phyloP scores from a whole-genome alignment of 257 asterid species.

The Gentiana macrophylla region DNA sequence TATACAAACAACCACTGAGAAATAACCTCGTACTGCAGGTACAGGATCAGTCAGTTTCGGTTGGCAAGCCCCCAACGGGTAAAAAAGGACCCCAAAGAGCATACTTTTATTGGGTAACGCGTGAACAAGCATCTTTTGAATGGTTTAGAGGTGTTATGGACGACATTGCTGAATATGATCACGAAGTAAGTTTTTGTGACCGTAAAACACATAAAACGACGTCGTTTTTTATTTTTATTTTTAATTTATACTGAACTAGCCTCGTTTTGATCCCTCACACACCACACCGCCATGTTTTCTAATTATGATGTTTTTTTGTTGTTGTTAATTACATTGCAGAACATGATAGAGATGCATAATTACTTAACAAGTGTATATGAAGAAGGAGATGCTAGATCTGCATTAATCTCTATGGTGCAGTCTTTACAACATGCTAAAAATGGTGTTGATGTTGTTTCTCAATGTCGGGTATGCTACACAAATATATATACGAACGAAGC shows the following conservation, averaged over 20 bases:
- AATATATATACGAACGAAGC: too few species aligned
- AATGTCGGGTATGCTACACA: conserved; percentile 11
- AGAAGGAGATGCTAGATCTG: conserved; percentile 97
- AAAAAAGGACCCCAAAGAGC: conserved; percentile 58
- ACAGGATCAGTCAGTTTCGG: conserved; percentile 5
- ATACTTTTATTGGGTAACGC: conserved; percentile 86
- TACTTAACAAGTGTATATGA: conserved; percentile 84
- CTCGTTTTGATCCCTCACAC: too few species aligned
- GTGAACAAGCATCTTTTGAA: conserved; percentile 93
- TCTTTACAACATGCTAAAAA: conserved; percentile 88
- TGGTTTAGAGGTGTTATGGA: conserved; percentile 99
- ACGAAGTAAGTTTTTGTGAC: conserved; percentile 29
- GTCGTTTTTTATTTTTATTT: too few species aligned
- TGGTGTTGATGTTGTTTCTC: conserved; percentile 81
- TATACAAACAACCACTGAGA: not conserved
- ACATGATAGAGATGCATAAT: conserved; percentile 81
- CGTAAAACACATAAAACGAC: not conserved
- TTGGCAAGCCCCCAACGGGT: conserved; percentile 1
- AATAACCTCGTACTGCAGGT: conserved; percentile 17
- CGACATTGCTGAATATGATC: conserved; percentile 79
- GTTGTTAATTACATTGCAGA: conserved; percentile 26
- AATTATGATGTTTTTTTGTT: not conserved
- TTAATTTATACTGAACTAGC: too few species aligned
- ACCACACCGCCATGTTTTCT: too few species aligned
- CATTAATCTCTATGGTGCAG: conserved; percentile 86